Percentiles rank a stretch among this genome's conserved stretches.
Evolutionary conservation across 2,329 filamentous ascomycete species (phyloP).

Genomic region (Cordyceps cicadae): DNA sequence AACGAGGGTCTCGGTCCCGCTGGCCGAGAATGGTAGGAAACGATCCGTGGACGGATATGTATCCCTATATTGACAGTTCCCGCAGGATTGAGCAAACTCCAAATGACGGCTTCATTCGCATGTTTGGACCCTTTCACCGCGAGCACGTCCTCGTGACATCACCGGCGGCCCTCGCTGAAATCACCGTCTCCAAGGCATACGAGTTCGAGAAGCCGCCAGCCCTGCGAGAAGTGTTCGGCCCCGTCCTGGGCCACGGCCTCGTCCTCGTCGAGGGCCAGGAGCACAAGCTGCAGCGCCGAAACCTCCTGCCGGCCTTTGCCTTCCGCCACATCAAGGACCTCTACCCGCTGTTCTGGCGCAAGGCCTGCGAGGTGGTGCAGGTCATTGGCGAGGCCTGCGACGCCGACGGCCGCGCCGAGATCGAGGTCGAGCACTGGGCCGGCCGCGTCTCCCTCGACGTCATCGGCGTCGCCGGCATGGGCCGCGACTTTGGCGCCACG

Average conservation of each 20-base stretch:
- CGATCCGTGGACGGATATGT: not conserved
- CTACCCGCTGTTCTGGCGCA: conserved; percentile 18
- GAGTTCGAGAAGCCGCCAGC: conserved; percentile 15
- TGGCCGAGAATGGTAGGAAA: not conserved
- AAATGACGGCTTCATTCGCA: conserved; percentile 1
- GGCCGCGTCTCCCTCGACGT: conserved; percentile 51
- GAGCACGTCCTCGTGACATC: conserved; percentile 3
- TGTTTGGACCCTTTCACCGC: not conserved
- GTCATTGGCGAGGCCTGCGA: not conserved
- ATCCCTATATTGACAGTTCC: not conserved
- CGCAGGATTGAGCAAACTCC: not conserved
- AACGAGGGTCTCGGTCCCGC: not conserved
- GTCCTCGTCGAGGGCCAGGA: conserved; percentile 16
- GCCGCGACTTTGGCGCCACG: conserved; percentile 42
- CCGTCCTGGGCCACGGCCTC: conserved; percentile 14
- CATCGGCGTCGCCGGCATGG: conserved; percentile 50
- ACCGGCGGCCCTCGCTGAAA: conserved; percentile 3
- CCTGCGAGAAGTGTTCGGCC: conserved; percentile 12
- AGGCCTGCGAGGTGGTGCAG: conserved; percentile 14
- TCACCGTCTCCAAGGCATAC: conserved; percentile 10
- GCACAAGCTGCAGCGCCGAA: conserved; percentile 17
- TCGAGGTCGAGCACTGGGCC: conserved; percentile 29
- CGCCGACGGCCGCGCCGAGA: not conserved
- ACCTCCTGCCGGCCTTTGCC: conserved; percentile 18
- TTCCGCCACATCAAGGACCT: conserved; percentile 16